These are phyloP conservation scores for Candida boidinii DNA, from an alignment of 805 yeast genomes.

Conservation along the genomic window DNA sequence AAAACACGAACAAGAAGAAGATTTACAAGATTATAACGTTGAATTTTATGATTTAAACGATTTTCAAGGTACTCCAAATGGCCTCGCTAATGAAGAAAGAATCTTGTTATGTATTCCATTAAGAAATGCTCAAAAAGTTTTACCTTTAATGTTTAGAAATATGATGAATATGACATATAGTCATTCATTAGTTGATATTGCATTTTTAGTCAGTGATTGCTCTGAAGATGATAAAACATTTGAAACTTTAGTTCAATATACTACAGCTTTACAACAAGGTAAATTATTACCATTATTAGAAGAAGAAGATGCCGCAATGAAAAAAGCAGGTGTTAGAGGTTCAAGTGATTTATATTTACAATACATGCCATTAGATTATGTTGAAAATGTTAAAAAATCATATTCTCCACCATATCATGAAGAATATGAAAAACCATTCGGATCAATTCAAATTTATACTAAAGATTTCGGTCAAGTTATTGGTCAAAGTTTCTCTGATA, in stretches of 20 bases:
- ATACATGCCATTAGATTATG: slow-evolving; percentile 59
- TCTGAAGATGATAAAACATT: slow-evolving; percentile 58
- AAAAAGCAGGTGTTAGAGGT: slow-evolving; percentile 34
- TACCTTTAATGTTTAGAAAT: slow-evolving; percentile 78
- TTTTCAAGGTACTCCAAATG: slow-evolving; percentile 45
- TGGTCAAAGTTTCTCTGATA: slow-evolving; percentile 77
- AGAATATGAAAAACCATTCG: slow-evolving; percentile 59
- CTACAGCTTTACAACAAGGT: slow-evolving; percentile 64
- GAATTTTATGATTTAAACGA: slow-evolving; percentile 55
- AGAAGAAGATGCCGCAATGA: slow-evolving; percentile 28
- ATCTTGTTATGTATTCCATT: slow-evolving; percentile 68
- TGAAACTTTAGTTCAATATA: slow-evolving; percentile 55
- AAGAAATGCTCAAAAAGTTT: slow-evolving; percentile 67
- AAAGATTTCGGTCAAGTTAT: slow-evolving; percentile 79
- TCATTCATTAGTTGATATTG: slow-evolving; percentile 70
- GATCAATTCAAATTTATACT: slow-evolving; percentile 71
- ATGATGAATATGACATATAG: slow-evolving; percentile 82
- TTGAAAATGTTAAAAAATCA: slow-evolving; percentile 46
- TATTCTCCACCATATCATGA: slow-evolving; percentile 61
- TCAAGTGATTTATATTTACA: slow-evolving; percentile 54
- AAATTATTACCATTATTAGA: slow-evolving; percentile 44
- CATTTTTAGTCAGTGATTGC: slow-evolving; percentile 76
- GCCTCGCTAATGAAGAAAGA: slow-evolving; percentile 45
- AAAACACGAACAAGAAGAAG: slow-evolving; percentile 2
- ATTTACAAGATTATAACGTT: slow-evolving; percentile 21